Conservation (phyloP, 768 basidiomycete species). For the Rubroboletus satanas region DNA sequence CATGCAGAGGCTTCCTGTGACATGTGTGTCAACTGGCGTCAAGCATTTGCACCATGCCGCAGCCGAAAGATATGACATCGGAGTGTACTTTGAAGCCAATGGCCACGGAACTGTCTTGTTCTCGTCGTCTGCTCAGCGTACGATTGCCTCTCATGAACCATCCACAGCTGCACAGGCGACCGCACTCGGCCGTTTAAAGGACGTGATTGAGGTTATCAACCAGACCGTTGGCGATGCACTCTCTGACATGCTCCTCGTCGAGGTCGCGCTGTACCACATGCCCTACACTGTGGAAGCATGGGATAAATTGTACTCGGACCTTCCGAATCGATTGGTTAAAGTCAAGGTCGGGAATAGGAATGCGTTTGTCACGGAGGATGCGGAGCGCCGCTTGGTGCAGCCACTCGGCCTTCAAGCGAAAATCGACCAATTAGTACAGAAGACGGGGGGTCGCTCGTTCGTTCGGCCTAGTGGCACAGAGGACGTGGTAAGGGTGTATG, state of each 20-base stretch:
- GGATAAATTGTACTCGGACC: constrained; percentile 89
- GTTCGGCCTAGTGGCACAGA: constrained; percentile 97
- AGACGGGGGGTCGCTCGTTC: constrained; percentile 84
- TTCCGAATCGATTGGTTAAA: constrained; percentile 94
- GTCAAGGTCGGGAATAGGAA: constrained; percentile 81
- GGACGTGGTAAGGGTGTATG: constrained; percentile 96
- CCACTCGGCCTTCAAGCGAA: constrained; percentile 77
- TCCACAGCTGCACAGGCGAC: constrained; percentile 79
- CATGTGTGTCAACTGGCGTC: constrained; percentile 94
- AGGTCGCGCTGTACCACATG: constrained; percentile 85
- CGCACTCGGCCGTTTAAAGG: constrained; percentile 70
- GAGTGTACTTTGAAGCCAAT: constrained; percentile 99
- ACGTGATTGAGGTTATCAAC: constrained; percentile 84
- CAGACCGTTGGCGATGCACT: constrained; percentile 98
- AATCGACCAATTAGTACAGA: constrained; percentile 80
- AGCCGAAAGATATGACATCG: constrained; percentile 84
- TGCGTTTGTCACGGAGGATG: constrained; percentile 87
- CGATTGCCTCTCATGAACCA: constrained; percentile 60
- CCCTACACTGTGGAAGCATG: constrained; percentile 81
- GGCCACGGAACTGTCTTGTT: constrained; percentile 98
- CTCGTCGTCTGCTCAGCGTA: constrained; percentile 67
- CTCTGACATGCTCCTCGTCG: constrained; percentile 93
- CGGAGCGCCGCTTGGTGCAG: constrained; percentile 81
- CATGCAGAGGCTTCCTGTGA: constrained; percentile 83
- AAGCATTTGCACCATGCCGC: constrained; percentile 98